Evolutionary conservation across 352 stramenopile genomes (phyloP).

Genomic region (Pelagophyceae sp.): DNA sequence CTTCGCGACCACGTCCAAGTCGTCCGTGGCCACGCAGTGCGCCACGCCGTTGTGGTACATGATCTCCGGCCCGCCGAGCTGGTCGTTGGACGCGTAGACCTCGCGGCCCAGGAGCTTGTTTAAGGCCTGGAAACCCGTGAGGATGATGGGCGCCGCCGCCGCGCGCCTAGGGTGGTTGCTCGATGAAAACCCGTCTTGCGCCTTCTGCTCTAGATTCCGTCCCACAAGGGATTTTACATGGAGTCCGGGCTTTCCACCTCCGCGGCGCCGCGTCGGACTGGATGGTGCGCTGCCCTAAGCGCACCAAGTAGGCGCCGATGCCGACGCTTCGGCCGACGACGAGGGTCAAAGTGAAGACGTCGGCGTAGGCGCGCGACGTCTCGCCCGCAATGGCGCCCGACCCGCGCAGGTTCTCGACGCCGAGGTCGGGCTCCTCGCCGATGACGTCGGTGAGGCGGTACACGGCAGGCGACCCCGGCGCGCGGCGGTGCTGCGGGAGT

Average conservation of each 20-base stretch:
- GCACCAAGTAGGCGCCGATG: constrained; percentile 98
- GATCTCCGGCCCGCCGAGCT: constrained; percentile 97
- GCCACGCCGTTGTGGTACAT: constrained; percentile 99
- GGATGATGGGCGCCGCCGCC: constrained; percentile 97
- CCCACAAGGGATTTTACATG: too few species aligned
- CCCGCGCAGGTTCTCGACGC: constrained; percentile 98
- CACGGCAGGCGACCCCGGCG: constrained; percentile 61
- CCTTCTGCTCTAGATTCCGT: too few species aligned
- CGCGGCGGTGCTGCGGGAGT: not conserved
- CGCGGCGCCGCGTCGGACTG: too few species aligned
- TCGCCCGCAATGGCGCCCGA: constrained; percentile 97
- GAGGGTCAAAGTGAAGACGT: constrained; percentile 98
- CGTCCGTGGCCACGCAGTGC: constrained; percentile 89
- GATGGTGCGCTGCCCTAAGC: constrained; percentile 96
- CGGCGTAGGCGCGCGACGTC: constrained; percentile 92
- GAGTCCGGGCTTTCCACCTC: too few species aligned
- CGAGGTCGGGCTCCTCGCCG: constrained; percentile 90
- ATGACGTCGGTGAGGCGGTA: constrained; percentile 96
- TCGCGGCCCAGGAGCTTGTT: constrained; percentile 99
- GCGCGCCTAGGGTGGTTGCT: too few species aligned
- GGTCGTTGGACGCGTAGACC: constrained; percentile 99
- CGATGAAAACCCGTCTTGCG: constrained; percentile 48
- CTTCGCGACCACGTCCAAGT: constrained; percentile 84
- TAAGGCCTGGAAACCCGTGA: constrained; percentile 99
- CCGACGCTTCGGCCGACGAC: constrained; percentile 94